Evolutionary conservation across 2,329 filamentous ascomycete genomes (phyloP).

Genomic region (Metarhizium guizhouense): DNA sequence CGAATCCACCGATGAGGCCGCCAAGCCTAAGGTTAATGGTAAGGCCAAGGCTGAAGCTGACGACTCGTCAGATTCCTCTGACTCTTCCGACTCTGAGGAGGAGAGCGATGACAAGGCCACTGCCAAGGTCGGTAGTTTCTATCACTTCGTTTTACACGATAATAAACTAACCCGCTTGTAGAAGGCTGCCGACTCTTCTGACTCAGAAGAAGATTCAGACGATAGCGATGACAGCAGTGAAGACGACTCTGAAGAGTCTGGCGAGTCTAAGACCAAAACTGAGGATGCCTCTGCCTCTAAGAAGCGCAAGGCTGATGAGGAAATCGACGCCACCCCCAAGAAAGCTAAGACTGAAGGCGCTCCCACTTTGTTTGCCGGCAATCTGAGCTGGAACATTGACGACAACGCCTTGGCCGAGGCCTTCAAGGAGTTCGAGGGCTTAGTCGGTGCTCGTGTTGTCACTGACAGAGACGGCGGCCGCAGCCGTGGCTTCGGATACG

Average conservation of each 20-base stretch:
- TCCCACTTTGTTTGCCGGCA: constrained; percentile 76
- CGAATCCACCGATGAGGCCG: constrained; percentile 9
- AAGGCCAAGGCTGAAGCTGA: constrained; percentile 21
- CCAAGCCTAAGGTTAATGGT: constrained; percentile 9
- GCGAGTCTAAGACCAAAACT: constrained; percentile 23
- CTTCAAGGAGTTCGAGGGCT: constrained; percentile 70
- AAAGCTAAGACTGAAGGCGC: constrained; percentile 54
- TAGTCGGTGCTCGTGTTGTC: constrained; percentile 68
- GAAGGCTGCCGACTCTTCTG: constrained; percentile 5
- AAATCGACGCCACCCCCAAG: constrained; percentile 47
- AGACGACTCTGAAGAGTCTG: constrained; percentile 25
- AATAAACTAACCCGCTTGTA: neutral
- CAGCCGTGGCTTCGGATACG: constrained; percentile 89
- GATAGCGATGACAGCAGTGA: constrained; percentile 20
- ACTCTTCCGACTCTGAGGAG: constrained; percentile 19
- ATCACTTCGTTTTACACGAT: neutral
- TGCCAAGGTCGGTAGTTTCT: constrained; percentile 20
- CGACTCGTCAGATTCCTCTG: constrained; percentile 15
- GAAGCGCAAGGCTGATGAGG: constrained; percentile 41
- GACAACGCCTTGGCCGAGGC: constrained; percentile 73
- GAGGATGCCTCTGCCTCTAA: constrained; percentile 33
- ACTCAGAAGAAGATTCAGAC: constrained; percentile 19
- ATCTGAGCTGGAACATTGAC: constrained; percentile 84
- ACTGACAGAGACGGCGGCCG: constrained; percentile 73
- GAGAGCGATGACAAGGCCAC: constrained; percentile 12